Percentiles rank a stretch among this genome's conserved stretches.
phyloP scores from a whole-genome alignment of 129 eudicot species.

The Flaveria bidentis region DNA sequence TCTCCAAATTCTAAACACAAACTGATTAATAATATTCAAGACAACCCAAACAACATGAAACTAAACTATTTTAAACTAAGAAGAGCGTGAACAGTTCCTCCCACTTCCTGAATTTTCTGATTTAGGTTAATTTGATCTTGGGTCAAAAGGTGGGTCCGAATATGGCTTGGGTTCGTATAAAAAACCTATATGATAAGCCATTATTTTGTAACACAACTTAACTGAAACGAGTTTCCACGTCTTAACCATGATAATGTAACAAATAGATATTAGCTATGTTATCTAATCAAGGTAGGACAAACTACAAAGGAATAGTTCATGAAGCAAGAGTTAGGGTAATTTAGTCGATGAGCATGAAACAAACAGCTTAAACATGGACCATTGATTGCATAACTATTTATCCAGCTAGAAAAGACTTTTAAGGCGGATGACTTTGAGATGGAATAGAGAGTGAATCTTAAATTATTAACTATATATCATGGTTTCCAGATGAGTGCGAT shows the following conservation, averaged over 20 bases:
- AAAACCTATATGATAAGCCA: not conserved
- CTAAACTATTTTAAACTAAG: too few relatives aligned
- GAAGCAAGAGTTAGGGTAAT: not conserved
- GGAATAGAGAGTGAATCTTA: not conserved
- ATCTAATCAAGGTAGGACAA: not conserved
- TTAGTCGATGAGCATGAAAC: not conserved
- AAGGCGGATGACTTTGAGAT: not conserved
- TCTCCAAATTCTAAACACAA: too few relatives aligned
- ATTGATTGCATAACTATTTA: conserved; percentile 3
- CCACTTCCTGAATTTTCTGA: too few relatives aligned
- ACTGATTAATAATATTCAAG: too few relatives aligned
- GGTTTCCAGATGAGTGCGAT: conserved; percentile 2
- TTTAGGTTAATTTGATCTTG: too few relatives aligned
- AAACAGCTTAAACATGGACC: conserved; percentile 1
- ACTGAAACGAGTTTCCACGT: not conserved
- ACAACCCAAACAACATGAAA: too few relatives aligned
- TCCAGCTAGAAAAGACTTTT: conserved; percentile 3
- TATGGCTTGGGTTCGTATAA: too few relatives aligned
- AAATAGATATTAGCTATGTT: not conserved
- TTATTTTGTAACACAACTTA: conserved; percentile 9
- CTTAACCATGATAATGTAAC: conserved; percentile 15
- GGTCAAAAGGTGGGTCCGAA: too few relatives aligned
- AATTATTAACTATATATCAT: not conserved
- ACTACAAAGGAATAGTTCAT: not conserved
- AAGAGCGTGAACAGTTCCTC: too few relatives aligned